Evolutionary conservation across 208 protist genomes (phyloP).

Genomic region (Tritrichomonas foetus): DNA sequence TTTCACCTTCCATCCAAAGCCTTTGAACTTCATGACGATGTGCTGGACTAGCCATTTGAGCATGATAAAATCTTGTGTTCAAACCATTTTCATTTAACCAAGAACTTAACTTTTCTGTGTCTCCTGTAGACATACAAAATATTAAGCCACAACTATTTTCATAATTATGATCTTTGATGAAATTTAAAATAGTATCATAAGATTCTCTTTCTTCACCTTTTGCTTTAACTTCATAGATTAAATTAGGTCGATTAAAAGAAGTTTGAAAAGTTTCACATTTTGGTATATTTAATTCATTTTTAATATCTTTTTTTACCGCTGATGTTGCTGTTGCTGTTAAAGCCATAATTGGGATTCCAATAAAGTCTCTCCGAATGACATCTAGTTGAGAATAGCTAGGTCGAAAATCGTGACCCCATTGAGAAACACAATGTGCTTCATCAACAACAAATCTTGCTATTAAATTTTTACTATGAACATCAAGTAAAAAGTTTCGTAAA

Average conservation of each 20-base stretch:
- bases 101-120: constrained; percentile 8
- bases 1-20: constrained; percentile 45
- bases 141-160: constrained; percentile 44
- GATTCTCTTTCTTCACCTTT: background rate
- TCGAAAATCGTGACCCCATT: constrained; percentile 68
- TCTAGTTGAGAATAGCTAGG: constrained; percentile 53
- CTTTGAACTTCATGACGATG: constrained; percentile 45
- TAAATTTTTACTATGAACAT: background rate
- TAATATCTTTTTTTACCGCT: constrained; percentile 50
- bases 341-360: constrained; percentile 56
- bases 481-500: background rate
- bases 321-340: constrained; percentile 63
- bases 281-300: constrained; percentile 39
- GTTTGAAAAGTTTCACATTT: constrained; percentile 48
- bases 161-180: constrained; percentile 44
- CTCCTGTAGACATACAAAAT: constrained; percentile 50
- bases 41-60: background rate
- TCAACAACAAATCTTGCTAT: constrained; percentile 59
- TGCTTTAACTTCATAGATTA: constrained; percentile 53
- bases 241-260: constrained; percentile 57
- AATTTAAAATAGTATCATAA: constrained; percentile 36
- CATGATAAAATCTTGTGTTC: constrained; percentile 51
- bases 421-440: constrained; percentile 67
- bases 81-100: constrained; percentile 42
- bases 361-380: constrained; percentile 50